phyloP scores from a whole-genome alignment of 805 yeast genomes.

The Yarrowia divulgata region DNA sequence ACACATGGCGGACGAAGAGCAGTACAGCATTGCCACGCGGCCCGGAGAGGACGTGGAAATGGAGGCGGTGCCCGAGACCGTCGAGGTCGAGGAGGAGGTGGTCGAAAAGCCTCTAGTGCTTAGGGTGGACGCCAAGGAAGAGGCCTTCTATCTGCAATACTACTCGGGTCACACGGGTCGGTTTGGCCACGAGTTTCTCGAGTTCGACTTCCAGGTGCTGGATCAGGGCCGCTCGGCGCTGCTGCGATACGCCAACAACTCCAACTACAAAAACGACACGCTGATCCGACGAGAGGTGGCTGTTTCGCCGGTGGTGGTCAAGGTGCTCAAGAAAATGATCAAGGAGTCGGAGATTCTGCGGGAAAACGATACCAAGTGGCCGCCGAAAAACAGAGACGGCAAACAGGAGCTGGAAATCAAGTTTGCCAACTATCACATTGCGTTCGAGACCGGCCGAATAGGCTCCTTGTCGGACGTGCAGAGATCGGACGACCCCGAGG shows the following conservation, averaged over 20 bases:
- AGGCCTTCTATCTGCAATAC: slow-evolving; percentile 54
- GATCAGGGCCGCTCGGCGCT: slow-evolving; percentile 49
- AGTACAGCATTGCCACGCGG: slow-evolving; percentile 23
- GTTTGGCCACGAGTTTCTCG: slow-evolving; percentile 58
- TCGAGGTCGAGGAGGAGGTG: background rate
- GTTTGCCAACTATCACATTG: slow-evolving; percentile 50
- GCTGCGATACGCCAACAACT: slow-evolving; percentile 56
- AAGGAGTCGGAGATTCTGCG: slow-evolving; percentile 53
- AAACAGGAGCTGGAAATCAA: slow-evolving; percentile 55
- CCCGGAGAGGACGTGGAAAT: slow-evolving; percentile 27
- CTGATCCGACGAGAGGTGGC: slow-evolving; percentile 53
- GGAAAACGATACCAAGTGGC: slow-evolving; percentile 56
- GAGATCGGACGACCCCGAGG: slow-evolving; percentile 55
- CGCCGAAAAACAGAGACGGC: slow-evolving; percentile 53
- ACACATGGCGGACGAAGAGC: slow-evolving; percentile 30
- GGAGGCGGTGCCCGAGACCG: slow-evolving; percentile 14
- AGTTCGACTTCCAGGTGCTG: slow-evolving; percentile 50
- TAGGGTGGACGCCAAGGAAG: slow-evolving; percentile 40
- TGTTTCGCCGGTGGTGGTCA: slow-evolving; percentile 51
- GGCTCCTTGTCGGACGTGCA: slow-evolving; percentile 55
- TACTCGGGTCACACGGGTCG: slow-evolving; percentile 57
- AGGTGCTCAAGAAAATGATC: slow-evolving; percentile 51
- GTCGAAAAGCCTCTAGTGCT: slow-evolving; percentile 9
- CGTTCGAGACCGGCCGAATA: slow-evolving; percentile 53
- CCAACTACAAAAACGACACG: slow-evolving; percentile 56